Conservation (phyloP, 2,329 filamentous ascomycete genomes). For the Colletotrichum liaoningense region DNA sequence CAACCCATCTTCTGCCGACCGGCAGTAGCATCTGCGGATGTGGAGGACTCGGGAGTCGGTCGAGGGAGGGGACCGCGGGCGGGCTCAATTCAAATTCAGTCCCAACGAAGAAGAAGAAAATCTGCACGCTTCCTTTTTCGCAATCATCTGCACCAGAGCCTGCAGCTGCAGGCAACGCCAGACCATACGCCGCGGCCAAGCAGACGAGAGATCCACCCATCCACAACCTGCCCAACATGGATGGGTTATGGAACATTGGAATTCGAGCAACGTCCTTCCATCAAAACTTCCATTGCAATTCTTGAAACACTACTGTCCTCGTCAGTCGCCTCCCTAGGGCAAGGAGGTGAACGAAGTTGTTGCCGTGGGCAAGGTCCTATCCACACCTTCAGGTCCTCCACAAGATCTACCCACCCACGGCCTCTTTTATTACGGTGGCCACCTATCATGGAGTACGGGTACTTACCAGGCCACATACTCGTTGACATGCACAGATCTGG, state of each 20-base stretch:
- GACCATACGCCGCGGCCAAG: slow-evolving; percentile 15
- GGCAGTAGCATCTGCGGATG: neutral
- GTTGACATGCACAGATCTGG: neutral
- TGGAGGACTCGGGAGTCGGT: neutral
- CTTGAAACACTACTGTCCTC: slow-evolving; percentile 14
- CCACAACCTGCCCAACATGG: neutral
- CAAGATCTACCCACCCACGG: neutral
- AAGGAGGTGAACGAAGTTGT: neutral
- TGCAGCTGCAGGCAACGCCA: neutral
- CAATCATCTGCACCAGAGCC: slow-evolving; percentile 1
- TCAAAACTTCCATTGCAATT: slow-evolving; percentile 29
- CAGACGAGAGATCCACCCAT: slow-evolving; percentile 19
- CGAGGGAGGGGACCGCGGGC: too few species aligned
- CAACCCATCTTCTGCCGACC: neutral
- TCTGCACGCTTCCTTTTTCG: slow-evolving; percentile 16
- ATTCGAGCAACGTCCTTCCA: slow-evolving; percentile 26
- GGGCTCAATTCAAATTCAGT: neutral
- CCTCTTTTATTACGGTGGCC: neutral
- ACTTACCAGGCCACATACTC: neutral
- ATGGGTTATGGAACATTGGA: slow-evolving; percentile 19
- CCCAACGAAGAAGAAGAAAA: slow-evolving; percentile 12
- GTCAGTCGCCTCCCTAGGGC: neutral
- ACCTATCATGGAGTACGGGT: neutral
- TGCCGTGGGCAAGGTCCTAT: neutral
- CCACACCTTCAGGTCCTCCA: neutral